phyloP scores from a whole-genome alignment of 805 yeast genomes.

The Ogataea methylovora region DNA sequence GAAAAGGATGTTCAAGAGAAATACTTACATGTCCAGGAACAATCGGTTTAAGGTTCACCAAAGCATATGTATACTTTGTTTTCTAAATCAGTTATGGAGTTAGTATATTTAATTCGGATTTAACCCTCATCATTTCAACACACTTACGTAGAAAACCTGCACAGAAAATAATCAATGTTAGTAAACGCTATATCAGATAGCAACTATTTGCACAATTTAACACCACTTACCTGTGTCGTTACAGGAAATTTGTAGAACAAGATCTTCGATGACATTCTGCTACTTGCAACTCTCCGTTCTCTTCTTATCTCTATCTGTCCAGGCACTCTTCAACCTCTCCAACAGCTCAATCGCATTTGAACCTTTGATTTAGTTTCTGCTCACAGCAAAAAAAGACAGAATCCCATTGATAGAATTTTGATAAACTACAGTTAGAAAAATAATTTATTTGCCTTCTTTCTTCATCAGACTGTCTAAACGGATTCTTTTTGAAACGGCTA shows the following conservation, averaged over 20 bases:
- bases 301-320: too few relatives aligned
- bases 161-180: constrained; percentile 1
- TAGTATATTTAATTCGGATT: neutral
- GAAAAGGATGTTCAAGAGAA: too few relatives aligned
- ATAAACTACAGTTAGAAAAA: too few relatives aligned
- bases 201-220: neutral
- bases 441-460: too few relatives aligned
- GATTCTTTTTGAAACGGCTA: too few relatives aligned
- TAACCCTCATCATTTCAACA: neutral
- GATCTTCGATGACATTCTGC: constrained; percentile 22
- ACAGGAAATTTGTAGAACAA: constrained; percentile 49
- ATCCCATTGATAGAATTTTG: too few relatives aligned
- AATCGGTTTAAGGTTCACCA: constrained; percentile 88
- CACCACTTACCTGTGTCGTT: constrained; percentile 39
- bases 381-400: too few relatives aligned
- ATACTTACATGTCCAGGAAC: constrained; percentile 76
- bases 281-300: too few relatives aligned
- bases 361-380: too few relatives aligned
- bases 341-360: too few relatives aligned
- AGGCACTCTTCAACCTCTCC: too few relatives aligned
- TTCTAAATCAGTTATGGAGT: constrained; percentile 37
- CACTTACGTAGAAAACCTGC: constrained; percentile 12
- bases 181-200: neutral
- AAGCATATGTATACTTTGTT: constrained; percentile 65
- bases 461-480: too few relatives aligned